These are phyloP conservation scores for Fusarium beomiforme DNA, from an alignment of 2,329 filamentous ascomycete genomes.

Conservation along the genomic window DNA sequence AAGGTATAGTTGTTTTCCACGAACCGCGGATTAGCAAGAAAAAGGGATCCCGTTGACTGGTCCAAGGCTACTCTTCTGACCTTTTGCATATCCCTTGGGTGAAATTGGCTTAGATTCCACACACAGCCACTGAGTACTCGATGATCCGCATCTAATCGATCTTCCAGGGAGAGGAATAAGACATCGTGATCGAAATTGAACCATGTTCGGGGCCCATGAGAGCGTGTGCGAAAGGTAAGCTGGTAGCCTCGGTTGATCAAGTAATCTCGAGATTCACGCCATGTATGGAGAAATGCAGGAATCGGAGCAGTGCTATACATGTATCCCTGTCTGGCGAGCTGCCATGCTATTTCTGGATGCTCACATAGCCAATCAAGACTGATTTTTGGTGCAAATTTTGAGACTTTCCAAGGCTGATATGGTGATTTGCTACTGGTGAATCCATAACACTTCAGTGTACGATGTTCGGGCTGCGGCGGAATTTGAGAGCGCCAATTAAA, in stretches of 20 bases:
- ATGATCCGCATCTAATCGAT: neutral
- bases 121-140: neutral
- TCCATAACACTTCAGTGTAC: neutral
- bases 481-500: neutral
- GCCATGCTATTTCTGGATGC: neutral
- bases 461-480: accelerated
- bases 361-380: neutral
- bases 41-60: neutral
- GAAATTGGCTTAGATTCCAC: neutral
- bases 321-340: accelerated
- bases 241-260: neutral
- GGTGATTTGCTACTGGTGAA: neutral
- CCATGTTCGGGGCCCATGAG: neutral
- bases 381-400: neutral
- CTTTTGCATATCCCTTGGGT: neutral
- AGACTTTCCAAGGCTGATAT: neutral
- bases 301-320: neutral
- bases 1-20: accelerated
- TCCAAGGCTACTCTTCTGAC: neutral
- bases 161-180: accelerated
- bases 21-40: neutral
- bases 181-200: neutral
- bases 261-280: neutral
- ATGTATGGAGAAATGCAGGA: neutral
- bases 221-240: neutral